phyloP scores from a whole-genome alignment of 192 early-diverging fungal species.

The Entrophospora sp. region DNA sequence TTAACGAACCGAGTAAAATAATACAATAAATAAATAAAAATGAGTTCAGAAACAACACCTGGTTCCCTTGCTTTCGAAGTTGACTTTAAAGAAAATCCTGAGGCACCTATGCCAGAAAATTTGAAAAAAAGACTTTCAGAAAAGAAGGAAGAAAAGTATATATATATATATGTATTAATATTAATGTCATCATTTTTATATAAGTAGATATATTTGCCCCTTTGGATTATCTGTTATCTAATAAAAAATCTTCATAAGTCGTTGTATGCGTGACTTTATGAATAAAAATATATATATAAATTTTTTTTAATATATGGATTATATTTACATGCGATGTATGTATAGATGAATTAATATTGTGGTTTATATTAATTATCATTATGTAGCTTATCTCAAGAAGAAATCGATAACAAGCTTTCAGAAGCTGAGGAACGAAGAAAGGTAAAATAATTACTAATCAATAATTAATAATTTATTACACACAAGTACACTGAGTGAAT shows the following conservation, averaged over 20 bases:
- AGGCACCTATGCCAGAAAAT: background rate
- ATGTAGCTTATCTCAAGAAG: background rate
- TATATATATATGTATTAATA: too few relatives aligned
- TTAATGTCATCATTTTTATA: background rate
- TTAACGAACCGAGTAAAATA: too few relatives aligned
- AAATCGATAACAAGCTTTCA: background rate
- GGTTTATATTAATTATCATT: background rate
- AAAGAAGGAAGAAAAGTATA: background rate
- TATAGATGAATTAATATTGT: background rate
- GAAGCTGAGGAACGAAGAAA: constrained; percentile 18
- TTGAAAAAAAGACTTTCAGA: background rate
- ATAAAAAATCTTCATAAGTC: background rate
- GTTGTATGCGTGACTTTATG: background rate
- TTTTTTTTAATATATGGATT: background rate
- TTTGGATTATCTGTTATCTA: background rate
- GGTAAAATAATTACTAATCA: background rate
- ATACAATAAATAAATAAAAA: too few relatives aligned
- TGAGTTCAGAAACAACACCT: background rate
- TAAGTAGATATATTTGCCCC: background rate
- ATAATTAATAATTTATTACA: background rate
- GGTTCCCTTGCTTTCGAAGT: constrained; percentile 9
- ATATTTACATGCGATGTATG: background rate
- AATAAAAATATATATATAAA: background rate
- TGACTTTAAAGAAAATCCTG: constrained; percentile 12
- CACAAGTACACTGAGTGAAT: background rate